Evolutionary conservation across 1,284 basidiomycete genomes (phyloP), one percentile per base, ranked within the genome.

Genomic region (Ustilago tritici): DNA sequence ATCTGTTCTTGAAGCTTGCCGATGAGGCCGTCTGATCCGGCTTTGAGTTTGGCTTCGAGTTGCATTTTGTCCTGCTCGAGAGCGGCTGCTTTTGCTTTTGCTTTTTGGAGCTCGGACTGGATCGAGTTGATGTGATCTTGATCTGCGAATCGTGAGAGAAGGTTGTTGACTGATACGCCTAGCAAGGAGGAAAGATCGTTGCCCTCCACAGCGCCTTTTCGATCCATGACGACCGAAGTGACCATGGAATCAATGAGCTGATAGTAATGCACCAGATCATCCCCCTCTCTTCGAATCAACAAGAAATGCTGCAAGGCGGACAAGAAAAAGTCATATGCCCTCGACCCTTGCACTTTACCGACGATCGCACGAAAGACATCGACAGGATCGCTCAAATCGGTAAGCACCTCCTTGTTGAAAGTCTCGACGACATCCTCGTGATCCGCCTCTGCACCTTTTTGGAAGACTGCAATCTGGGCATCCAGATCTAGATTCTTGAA

Each of bases 231-330:
- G 53, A 99, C 91, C 80, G 95, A 93, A 38, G 94, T 92, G 55
- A 99, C 91, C 56, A 98, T 89, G n/a, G 93, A 92, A 85, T 98
- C 95, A 81, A 99, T 90, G 56, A 99, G 90, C 87, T 95, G 94
- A 87, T 93, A 98, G 87, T 95, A 94, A 80, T 95, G 92, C 38
- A 92, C 90, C 38, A 93, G 92, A 32, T 85, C 83, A 17, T 79
- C 73, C 3, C 93, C 93, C 69, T 98, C 94, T 78, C 93, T 93
- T 70, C 92, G 91, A 77, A 99, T 94, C 70, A 99, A 90, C 41
- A 98, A 88, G 64, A 99, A 86, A 87, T 98, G 95, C 83, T 95
- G 94, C 89, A 99, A 90, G 82, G 94, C 92, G 32, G 94, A 94
- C 56, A 97, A 88, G 85, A 99, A 93, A 85, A 97, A 93, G 76